Base-by-base conservation (phyloP, 345 rosid species). In the Excoecaria cochinchinensis region DNA sequence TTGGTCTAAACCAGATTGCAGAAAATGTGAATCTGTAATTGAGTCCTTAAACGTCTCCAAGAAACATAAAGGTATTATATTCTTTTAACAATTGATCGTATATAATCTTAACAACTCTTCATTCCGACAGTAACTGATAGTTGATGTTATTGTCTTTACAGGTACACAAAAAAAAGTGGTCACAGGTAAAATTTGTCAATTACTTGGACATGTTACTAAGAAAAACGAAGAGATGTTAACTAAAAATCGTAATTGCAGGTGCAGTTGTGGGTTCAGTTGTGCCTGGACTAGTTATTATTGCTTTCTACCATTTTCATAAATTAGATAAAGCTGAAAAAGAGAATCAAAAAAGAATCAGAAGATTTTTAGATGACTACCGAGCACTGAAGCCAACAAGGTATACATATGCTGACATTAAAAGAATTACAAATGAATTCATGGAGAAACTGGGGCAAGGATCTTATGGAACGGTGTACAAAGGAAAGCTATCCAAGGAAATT, bases 401-500 rank as follows among this genome's bases (percentile, higher is more conserved):
- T 14, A 8, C 59, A 0, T 74, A 78, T 44, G 39, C 56, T 61
- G 81, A 78, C 55, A 12, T 78, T 12, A 69, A 73, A 46, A 78
- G 81, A 72, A 78, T 78, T 14, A 74, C 74, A n/a, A 31, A 62
- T 69, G 67, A 74, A 10, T 78, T 78, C 40, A 74, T 48, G 58
- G 69, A 68, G 4, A 24, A 78, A 52, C n/a, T 73, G 57, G 81
- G 81, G 12, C 74, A 69, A 25, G 81, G 81, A 52, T 52, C 81
- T 24, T 73, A 73, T 74, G 81, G 81, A 38, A 74, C 70, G 10
- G 81, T 78, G 8, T 78, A n/a, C 31, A 78, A 78, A 68, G 81
- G 77, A n/a, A 78, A 59, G 56, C 65, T 78, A 8, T 73, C 77
- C 6, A 52, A 40, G 51, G 81, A 78, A 55, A 74, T 73, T 39